Conservation (phyloP, 768 basidiomycete species). For the Clavaria fumosa region DNA sequence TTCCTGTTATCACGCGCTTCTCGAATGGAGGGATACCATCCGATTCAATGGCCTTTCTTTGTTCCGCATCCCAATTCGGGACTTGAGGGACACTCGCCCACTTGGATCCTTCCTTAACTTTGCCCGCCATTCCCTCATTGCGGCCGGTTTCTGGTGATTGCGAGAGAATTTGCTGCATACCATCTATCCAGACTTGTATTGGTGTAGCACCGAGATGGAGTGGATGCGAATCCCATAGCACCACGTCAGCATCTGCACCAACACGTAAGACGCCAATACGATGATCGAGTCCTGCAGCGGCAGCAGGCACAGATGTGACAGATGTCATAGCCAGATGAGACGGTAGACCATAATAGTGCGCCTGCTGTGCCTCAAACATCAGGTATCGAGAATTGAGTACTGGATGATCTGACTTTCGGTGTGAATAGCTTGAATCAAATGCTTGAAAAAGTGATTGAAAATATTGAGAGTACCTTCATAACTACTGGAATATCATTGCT, state of each 20-base stretch:
- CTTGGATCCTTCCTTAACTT: too few relatives aligned
- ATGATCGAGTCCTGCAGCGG: constrained; percentile 48
- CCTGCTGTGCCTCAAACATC: constrained; percentile 55
- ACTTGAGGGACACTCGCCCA: constrained; percentile 27
- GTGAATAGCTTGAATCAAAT: too few relatives aligned
- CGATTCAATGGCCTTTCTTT: constrained; percentile 36
- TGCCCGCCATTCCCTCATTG: too few relatives aligned
- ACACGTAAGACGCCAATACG: constrained; percentile 45
- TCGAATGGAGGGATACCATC: constrained; percentile 58
- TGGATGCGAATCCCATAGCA: constrained; percentile 65
- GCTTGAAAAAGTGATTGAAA: too few relatives aligned
- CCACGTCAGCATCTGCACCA: constrained; percentile 42
- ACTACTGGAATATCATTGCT: constrained; percentile 51
- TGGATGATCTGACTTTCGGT: constrained; percentile 43
- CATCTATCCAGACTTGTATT: constrained; percentile 69
- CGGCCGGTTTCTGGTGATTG: constrained; percentile 11
- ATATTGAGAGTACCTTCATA: constrained; percentile 48
- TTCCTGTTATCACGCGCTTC: constrained; percentile 17
- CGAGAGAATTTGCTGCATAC: constrained; percentile 43
- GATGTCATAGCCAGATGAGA: constrained; percentile 41
- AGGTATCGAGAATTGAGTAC: constrained; percentile 50
- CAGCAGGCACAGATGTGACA: constrained; percentile 51
- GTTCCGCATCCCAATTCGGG: constrained; percentile 50
- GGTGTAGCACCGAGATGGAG: constrained; percentile 69
- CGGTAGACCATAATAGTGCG: constrained; percentile 49